phyloP scores from a whole-genome alignment of 768 basidiomycete genomes.

The Boletales sp. region DNA sequence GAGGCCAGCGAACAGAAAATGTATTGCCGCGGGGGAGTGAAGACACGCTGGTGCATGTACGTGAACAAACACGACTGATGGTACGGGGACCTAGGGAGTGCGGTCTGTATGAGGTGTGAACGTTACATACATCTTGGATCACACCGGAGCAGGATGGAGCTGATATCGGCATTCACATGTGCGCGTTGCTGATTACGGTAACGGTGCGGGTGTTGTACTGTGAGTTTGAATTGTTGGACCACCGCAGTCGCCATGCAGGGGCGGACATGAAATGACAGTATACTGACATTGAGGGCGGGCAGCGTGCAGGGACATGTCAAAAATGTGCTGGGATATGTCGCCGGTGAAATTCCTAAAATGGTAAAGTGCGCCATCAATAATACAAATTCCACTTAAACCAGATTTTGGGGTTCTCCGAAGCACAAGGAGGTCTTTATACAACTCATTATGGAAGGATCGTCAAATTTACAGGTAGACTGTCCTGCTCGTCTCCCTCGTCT shows the following conservation, averaged over 20 bases:
- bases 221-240: constrained; percentile 3
- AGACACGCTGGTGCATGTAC: constrained; percentile 32
- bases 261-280: constrained; percentile 25
- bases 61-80: constrained; percentile 31
- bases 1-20: constrained; percentile 7
- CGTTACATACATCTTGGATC: constrained; percentile 28
- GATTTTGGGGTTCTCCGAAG: constrained; percentile 24
- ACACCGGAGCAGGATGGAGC: constrained; percentile 24
- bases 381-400: constrained; percentile 18
- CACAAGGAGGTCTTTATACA: constrained; percentile 20
- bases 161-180: constrained; percentile 34
- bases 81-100: constrained; percentile 34
- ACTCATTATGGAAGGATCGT: constrained; percentile 27
- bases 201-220: constrained; percentile 25
- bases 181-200: constrained; percentile 31
- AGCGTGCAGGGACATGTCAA: constrained; percentile 18
- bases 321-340: constrained; percentile 21
- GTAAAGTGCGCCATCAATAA: constrained; percentile 26
- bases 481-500: background rate
- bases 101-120: constrained; percentile 32
- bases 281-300: constrained; percentile 18
- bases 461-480: constrained; percentile 8
- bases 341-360: constrained; percentile 24
- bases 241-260: constrained; percentile 19
- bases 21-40: constrained; percentile 32